Base-by-base conservation (phyloP, 139 green algal species). In the Coccomyxa sp. region DNA sequence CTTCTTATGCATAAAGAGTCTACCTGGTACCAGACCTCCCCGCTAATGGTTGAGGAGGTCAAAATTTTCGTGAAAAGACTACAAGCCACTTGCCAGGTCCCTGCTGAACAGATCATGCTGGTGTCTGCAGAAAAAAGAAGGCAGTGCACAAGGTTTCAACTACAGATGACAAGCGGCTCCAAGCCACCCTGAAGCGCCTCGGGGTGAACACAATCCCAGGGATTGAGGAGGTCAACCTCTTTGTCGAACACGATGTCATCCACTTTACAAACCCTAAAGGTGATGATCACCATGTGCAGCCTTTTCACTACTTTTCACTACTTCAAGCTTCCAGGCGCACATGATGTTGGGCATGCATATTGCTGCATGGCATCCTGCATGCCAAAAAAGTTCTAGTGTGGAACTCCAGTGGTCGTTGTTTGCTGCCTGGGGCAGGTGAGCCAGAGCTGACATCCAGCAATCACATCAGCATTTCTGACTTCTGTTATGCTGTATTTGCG, bases 161-260 rank as follows among this genome's bases (percentile, higher is more conserved):
- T 59, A 98, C 95, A 58, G 97, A 99, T 87, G 97, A 99, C 90
- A 99, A 99, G 92, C 89, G 94, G 75, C 89, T 99, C 67, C 96
- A 99, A 86, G 95, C 89, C 91, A 98, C 95, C 0, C 91, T 99
- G 10, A 99, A 99, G 92, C 90, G 96, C 32, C 88, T 99, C 59
- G 96, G 96, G n/a, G 96, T 99, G 77, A 99, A 98, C 91, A 97
- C 94, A 82, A 99, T 99, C 82, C 96, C 96, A 32, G 97, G 96
- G 83, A 99, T 99, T 81, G 97, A 99, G 90, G 97, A 99, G 90
- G 97, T 99, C 28, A 97, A 98, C 90, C 96, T 99, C 82, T 97
- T 99, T 90, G 94, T 97, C 89, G 92, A 92, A 77, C 88, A 96
- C 77, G 91, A 96, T 81, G 95, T 98, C 79, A 93, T 98, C 63